phyloP scores from a whole-genome alignment of 148 eudicot species.

The Arctostaphylos glauca region DNA sequence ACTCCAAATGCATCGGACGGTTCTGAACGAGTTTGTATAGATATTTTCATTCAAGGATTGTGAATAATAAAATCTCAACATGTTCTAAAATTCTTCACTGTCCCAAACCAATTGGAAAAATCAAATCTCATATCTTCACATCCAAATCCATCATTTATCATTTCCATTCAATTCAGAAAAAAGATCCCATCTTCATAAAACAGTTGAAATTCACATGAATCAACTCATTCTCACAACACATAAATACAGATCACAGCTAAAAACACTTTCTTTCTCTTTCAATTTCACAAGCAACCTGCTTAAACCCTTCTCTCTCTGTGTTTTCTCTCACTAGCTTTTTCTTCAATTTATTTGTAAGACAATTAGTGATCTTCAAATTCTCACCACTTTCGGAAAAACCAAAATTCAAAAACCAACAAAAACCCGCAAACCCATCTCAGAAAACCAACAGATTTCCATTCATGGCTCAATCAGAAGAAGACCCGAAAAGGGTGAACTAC shows the following conservation, averaged over 20 bases:
- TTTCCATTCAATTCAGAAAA: background rate
- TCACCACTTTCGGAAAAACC: background rate
- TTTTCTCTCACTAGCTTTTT: background rate
- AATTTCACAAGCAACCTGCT: conserved; percentile 16
- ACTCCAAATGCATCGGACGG: no score
- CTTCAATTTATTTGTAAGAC: no score
- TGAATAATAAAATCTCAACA: no score
- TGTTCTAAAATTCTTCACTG: no score
- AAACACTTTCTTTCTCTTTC: background rate
- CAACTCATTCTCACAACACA: conserved; percentile 3
- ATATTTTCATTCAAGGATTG: no score
- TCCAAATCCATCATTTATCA: no score
- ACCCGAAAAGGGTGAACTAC: conserved; percentile 19
- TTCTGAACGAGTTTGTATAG: no score
- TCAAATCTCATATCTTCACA: no score
- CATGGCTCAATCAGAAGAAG: conserved; percentile 26
- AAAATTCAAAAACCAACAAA: background rate
- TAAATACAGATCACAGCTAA: background rate
- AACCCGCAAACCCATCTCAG: background rate
- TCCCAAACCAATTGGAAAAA: no score
- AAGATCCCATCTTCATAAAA: background rate
- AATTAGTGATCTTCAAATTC: no score
- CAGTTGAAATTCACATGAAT: conserved; percentile 19
- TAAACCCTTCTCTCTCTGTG: background rate
- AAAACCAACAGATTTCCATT: background rate